A percentile compares a stretch with the other conserved stretches of the same genome.
phyloP scores from a whole-genome alignment of 768 basidiomycete genomes.

The Lepiota venenata region DNA sequence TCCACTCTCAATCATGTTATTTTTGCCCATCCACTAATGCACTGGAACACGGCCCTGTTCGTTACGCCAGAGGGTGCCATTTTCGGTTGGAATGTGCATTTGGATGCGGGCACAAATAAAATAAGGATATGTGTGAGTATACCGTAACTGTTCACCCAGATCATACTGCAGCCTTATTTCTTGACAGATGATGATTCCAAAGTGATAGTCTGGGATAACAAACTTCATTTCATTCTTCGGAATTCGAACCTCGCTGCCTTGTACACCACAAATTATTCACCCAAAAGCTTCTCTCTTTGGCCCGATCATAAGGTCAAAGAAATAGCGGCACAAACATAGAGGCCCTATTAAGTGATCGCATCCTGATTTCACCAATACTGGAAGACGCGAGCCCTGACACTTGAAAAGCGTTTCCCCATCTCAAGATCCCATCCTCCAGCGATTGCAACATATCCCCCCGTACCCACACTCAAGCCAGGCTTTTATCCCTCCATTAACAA shows the following conservation, averaged over 20 bases:
- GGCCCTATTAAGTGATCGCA: not conserved
- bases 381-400: constrained; percentile 9
- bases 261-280: not conserved
- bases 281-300: not conserved
- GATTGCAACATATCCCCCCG: constrained; percentile 27
- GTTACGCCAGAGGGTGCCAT: too few relatives aligned
- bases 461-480: constrained; percentile 24
- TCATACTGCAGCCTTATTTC: too few relatives aligned
- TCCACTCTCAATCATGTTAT: too few relatives aligned
- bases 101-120: too few relatives aligned
- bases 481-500: constrained; percentile 28
- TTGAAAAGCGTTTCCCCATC: constrained; percentile 23
- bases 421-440: constrained; percentile 13
- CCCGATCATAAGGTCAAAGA: not conserved
- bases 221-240: too few relatives aligned
- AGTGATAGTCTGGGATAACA: too few relatives aligned
- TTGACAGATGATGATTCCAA: too few relatives aligned
- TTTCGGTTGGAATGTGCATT: too few relatives aligned
- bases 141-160: too few relatives aligned
- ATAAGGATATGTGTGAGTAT: too few relatives aligned
- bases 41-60: too few relatives aligned
- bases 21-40: too few relatives aligned
- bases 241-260: constrained; percentile 19
- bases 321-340: not conserved
- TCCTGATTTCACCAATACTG: not conserved